phyloP scores from a whole-genome alignment of 2,329 filamentous ascomycete species.

The Beauveria australis region DNA sequence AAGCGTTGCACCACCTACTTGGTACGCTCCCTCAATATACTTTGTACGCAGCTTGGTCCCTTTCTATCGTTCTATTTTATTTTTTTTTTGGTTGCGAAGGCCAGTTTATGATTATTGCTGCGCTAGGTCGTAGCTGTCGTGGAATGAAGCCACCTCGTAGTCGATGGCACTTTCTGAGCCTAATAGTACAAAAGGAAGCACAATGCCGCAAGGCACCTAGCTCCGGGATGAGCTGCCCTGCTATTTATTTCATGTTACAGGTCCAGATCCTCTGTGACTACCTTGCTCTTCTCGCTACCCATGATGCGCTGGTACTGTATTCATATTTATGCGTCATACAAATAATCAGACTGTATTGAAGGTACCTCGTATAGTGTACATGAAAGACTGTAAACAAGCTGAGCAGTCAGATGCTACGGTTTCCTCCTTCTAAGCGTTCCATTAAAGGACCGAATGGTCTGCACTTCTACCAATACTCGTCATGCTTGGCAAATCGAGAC shows the following conservation, averaged over 20 bases:
- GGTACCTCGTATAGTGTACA: conserved; percentile 7
- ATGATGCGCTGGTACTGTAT: too few species aligned
- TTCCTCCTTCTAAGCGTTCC: background rate
- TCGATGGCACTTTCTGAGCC: background rate
- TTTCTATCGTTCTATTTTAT: too few species aligned
- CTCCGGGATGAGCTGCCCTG: background rate
- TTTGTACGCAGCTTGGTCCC: too few species aligned
- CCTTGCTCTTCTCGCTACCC: background rate
- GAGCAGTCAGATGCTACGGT: background rate
- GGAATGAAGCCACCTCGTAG: background rate
- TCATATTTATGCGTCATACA: background rate
- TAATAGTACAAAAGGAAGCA: background rate
- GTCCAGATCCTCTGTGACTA: background rate
- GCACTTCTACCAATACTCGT: background rate
- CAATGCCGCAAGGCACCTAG: background rate
- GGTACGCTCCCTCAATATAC: too few species aligned
- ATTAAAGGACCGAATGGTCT: background rate
- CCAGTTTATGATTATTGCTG: background rate
- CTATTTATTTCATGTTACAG: background rate
- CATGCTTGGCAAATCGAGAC: background rate
- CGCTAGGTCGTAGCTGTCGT: background rate
- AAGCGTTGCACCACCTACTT: background rate
- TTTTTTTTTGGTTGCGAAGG: background rate
- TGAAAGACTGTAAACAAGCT: conserved; percentile 4
- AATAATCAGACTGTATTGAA: conserved; percentile 1